A percentile compares a stretch with the other conserved stretches of the same genome.
These are phyloP conservation scores for Coemansia sp. DNA, from an alignment of 192 early-diverging fungal species.

Conservation along the genomic window DNA sequence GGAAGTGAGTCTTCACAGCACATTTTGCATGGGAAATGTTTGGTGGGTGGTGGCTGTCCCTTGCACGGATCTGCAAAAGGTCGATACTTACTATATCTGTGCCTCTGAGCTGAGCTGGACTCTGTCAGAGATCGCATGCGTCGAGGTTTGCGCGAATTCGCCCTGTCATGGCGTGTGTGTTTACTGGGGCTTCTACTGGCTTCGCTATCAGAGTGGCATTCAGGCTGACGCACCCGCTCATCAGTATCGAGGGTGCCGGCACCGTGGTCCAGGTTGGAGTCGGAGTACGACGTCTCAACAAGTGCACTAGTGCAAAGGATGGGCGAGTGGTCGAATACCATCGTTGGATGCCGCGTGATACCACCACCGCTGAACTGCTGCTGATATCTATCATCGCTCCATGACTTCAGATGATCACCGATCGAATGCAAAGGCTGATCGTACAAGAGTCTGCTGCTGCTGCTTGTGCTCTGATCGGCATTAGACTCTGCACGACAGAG, in stretches of 20 bases:
- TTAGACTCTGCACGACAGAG: conserved; percentile 8
- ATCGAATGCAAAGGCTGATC: conserved; percentile 33
- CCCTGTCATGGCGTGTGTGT: not conserved
- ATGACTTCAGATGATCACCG: not conserved
- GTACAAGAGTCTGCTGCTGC: conserved; percentile 10
- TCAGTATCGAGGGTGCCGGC: not conserved
- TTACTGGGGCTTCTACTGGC: not conserved
- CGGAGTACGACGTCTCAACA: not conserved
- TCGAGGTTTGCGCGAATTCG: not conserved
- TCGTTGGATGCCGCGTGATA: conserved; percentile 43
- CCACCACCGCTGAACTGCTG: conserved; percentile 13
- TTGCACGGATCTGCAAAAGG: not conserved
- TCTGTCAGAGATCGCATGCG: conserved; percentile 6
- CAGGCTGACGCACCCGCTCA: not conserved
- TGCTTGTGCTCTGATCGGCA: conserved; percentile 11
- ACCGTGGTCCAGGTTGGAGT: not conserved
- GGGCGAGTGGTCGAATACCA: conserved; percentile 49
- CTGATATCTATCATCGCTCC: not conserved
- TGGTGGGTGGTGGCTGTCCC: too few relatives aligned
- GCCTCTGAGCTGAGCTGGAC: not conserved
- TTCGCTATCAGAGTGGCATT: conserved; percentile 6
- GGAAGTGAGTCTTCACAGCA: too few relatives aligned
- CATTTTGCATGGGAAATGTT: too few relatives aligned
- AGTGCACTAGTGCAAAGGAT: conserved; percentile 31
- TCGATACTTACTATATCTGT: conserved; percentile 6